Percentiles rank a stretch among this genome's conserved stretches.
Conservation (phyloP, 768 basidiomycete genomes). For the Dentipellis fragilis region DNA sequence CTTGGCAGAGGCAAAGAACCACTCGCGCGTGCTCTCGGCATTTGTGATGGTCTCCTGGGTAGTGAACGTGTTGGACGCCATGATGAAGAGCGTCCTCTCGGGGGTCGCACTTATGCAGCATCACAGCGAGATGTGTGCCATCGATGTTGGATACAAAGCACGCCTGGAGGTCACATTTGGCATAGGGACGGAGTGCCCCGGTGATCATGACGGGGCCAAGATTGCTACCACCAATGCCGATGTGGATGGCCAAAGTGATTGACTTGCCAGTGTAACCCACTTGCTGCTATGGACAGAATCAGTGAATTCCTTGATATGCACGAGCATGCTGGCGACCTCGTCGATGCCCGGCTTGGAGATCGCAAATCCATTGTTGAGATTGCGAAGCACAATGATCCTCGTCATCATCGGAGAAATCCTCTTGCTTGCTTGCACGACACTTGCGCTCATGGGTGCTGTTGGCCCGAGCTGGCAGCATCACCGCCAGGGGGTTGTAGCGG, state of each 20-base stretch:
- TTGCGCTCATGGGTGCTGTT: constrained; percentile 32
- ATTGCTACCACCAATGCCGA: constrained; percentile 98
- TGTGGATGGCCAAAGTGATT: constrained; percentile 94
- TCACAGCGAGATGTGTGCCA: constrained; percentile 93
- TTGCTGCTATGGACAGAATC: constrained; percentile 74
- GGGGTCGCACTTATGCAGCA: constrained; percentile 69
- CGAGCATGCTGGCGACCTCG: constrained; percentile 74
- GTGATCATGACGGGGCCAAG: constrained; percentile 99
- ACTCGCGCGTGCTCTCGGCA: constrained; percentile 84
- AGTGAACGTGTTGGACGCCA: constrained; percentile 98
- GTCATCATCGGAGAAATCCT: constrained; percentile 63
- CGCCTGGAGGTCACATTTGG: constrained; percentile 77
- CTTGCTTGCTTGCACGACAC: constrained; percentile 34
- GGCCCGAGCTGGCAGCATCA: constrained; percentile 32
- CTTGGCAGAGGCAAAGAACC: constrained; percentile 82
- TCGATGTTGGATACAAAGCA: constrained; percentile 98
- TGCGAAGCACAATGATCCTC: too few relatives aligned
- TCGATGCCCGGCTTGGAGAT: constrained; percentile 74
- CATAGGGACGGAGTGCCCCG: constrained; percentile 90
- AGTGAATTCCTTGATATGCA: constrained; percentile 87
- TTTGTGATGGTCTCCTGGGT: constrained; percentile 99
- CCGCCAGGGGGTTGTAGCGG: constrained; percentile 64
- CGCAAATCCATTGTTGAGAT: constrained; percentile 63
- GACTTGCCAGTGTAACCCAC: constrained; percentile 96
- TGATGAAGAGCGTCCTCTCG: constrained; percentile 92